Evolutionary conservation across 2,329 filamentous ascomycete genomes (phyloP).

Genomic region (Colletotrichum agaves): DNA sequence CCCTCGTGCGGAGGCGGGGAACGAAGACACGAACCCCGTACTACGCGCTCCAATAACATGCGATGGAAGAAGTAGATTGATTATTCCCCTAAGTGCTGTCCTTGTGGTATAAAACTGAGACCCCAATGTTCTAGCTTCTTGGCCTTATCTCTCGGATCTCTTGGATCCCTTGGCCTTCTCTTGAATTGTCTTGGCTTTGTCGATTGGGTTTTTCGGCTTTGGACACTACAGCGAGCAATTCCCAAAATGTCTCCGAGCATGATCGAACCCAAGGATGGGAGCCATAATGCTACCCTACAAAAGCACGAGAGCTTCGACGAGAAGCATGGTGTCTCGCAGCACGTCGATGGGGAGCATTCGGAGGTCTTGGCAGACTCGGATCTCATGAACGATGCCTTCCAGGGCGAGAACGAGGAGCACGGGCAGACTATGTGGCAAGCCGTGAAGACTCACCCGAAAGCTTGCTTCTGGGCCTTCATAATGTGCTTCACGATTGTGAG

Average conservation of each 20-base stretch:
- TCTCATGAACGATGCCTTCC: slow-evolving; percentile 53
- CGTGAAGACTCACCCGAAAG: slow-evolving; percentile 54
- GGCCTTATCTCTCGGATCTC: not conserved
- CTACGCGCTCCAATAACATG: not conserved
- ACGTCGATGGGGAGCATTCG: slow-evolving; percentile 45
- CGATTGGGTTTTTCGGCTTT: not conserved
- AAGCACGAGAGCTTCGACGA: slow-evolving; percentile 22
- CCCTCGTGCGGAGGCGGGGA: no score
- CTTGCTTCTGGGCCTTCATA: slow-evolving; percentile 58
- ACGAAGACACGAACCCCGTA: no score
- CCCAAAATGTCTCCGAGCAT: slow-evolving; percentile 34
- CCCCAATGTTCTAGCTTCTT: not conserved
- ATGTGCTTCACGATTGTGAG: slow-evolving; percentile 63
- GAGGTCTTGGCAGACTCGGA: slow-evolving; percentile 50
- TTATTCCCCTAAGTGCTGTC: no score
- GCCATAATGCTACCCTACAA: not conserved
- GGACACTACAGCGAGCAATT: not conserved
- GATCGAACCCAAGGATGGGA: slow-evolving; percentile 29
- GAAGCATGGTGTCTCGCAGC: slow-evolving; percentile 27
- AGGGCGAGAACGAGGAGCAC: slow-evolving; percentile 56
- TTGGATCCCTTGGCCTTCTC: not conserved
- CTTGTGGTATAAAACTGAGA: not conserved
- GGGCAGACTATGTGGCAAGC: slow-evolving; percentile 52
- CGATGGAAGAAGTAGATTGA: no score
- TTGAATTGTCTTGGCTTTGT: not conserved